Percentiles rank a stretch among this genome's conserved stretches.
Evolutionary conservation across 345 rosid genomes (phyloP).

Genomic region (Pistacia atlantica): DNA sequence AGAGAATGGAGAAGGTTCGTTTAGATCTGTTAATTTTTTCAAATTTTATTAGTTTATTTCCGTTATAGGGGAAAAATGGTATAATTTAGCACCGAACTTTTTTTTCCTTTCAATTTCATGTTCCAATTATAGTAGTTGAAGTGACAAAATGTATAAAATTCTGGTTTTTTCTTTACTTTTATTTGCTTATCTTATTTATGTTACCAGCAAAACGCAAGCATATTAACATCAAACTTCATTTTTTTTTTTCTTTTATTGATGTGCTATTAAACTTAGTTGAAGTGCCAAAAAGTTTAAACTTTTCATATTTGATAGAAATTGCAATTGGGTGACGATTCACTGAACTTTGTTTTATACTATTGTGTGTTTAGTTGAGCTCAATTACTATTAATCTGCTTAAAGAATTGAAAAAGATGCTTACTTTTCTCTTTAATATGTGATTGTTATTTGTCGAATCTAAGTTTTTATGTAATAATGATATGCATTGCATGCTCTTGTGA

Average conservation of each 20-base stretch:
- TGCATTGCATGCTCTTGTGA: background rate
- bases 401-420: background rate
- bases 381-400: background rate
- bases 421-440: background rate
- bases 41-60: background rate
- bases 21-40: slow-evolving; percentile 18
- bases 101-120: background rate
- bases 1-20: slow-evolving; percentile 83
- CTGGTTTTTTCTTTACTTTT: too few species aligned
- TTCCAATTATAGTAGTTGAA: background rate
- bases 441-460: too few species aligned
- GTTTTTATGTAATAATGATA: background rate
- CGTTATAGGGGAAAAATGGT: too few species aligned
- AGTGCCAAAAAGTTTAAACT: background rate
- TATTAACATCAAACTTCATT: background rate
- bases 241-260: too few species aligned
- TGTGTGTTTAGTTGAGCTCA: background rate
- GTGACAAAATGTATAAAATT: background rate
- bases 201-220: too few species aligned
- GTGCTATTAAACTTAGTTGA: background rate
- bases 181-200: too few species aligned
- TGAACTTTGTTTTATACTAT: background rate
- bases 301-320: background rate
- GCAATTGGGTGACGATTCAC: too few species aligned
- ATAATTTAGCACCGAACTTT: background rate